These are phyloP conservation scores for Trichoderma lentiforme DNA, from an alignment of 2,329 filamentous ascomycete species.

Conservation along the genomic window DNA sequence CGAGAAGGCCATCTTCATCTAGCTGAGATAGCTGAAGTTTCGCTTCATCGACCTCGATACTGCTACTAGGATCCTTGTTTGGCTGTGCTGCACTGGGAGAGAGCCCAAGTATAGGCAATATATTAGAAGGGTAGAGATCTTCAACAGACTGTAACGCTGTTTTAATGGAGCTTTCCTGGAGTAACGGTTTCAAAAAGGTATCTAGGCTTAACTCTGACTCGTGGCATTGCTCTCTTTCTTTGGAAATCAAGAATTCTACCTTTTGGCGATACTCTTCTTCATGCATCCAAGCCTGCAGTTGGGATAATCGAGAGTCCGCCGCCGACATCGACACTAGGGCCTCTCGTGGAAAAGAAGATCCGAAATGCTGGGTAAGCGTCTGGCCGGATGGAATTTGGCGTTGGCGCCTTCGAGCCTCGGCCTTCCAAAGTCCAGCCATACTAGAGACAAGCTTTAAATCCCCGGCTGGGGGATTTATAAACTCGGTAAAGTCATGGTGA, in stretches of 20 bases:
- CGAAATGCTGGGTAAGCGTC: constrained; percentile 61
- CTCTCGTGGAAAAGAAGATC: constrained; percentile 66
- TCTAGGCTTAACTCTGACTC: constrained; percentile 54
- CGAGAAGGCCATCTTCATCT: constrained; percentile 38
- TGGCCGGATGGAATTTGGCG: constrained; percentile 59
- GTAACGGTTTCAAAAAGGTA: constrained; percentile 55
- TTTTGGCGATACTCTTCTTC: constrained; percentile 76
- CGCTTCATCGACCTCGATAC: constrained; percentile 63
- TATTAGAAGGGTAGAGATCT: constrained; percentile 73
- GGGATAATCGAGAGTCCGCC: constrained; percentile 69
- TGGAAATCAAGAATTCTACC: constrained; percentile 58
- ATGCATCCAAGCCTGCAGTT: constrained; percentile 84
- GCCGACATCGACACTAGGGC: constrained; percentile 79
- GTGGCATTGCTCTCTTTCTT: constrained; percentile 55
- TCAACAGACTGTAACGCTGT: constrained; percentile 81
- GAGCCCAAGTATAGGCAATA: constrained; percentile 48
- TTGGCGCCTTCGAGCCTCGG: constrained; percentile 79
- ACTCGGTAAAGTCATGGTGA: constrained; percentile 85
- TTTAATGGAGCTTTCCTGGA: constrained; percentile 59
- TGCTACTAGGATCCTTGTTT: constrained; percentile 36
- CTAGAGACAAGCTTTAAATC: constrained; percentile 86
- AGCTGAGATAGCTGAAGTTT: constrained; percentile 51
- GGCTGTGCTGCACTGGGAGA: constrained; percentile 40
- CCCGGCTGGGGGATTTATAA: constrained; percentile 56
- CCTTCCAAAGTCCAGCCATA: constrained; percentile 89